These are phyloP conservation scores for Reutealis trisperma DNA, from an alignment of 345 rosid species.

Conservation along the genomic window DNA sequence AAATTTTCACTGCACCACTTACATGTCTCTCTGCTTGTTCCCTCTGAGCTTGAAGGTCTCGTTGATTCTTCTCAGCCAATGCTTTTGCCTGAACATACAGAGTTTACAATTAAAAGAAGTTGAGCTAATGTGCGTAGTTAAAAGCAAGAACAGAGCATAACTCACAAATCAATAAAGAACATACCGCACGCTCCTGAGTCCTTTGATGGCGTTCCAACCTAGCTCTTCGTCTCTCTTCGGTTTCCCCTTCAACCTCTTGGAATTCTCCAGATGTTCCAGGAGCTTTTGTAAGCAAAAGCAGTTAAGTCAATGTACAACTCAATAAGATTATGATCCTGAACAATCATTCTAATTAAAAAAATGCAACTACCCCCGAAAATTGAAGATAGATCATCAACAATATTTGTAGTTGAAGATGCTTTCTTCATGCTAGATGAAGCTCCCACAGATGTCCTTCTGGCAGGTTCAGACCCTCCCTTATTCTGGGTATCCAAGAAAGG, in stretches of 20 bases:
- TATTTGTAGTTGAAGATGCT: conserved; percentile 71
- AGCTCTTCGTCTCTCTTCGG: conserved; percentile 88
- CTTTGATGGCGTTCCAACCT: conserved; percentile 94
- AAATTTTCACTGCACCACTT: conserved; percentile 30
- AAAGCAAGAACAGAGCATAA: neutral
- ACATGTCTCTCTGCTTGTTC: conserved; percentile 99
- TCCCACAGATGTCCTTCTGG: conserved; percentile 57
- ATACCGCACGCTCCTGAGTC: conserved; percentile 98
- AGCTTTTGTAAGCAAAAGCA: conserved; percentile 42
- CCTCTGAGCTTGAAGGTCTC: conserved; percentile 86
- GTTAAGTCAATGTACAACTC: conserved; percentile 21
- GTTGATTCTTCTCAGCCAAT: conserved; percentile 91
- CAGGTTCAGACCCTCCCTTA: conserved; percentile 68
- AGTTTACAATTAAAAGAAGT: conserved; percentile 17
- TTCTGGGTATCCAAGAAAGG: conserved; percentile 66
- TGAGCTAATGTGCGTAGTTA: neutral
- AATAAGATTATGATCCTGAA: neutral
- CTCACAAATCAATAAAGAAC: conserved; percentile 21
- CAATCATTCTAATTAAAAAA: conserved; percentile 10
- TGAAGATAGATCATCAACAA: conserved; percentile 82
- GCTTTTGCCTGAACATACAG: conserved; percentile 74
- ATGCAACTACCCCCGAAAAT: conserved; percentile 74
- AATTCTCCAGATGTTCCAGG: conserved; percentile 65
- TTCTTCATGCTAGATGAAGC: conserved; percentile 65
- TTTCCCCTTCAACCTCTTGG: conserved; percentile 90